Base-by-base conservation (phyloP, 2,329 filamentous ascomycete genomes). In the Trichoderma sp. region DNA sequence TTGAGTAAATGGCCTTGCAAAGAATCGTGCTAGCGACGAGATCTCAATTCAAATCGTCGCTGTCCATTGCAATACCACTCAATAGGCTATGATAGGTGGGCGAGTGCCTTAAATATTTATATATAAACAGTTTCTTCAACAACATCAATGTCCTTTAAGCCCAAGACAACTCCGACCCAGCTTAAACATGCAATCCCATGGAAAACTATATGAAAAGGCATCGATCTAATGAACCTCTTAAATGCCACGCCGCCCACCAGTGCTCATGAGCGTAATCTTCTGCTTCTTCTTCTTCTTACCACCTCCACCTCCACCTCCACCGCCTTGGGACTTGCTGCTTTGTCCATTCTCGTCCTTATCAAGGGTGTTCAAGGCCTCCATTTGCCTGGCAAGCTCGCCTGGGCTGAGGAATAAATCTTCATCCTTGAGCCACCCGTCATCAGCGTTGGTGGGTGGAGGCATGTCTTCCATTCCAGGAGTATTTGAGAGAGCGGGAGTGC, bases 391-490 rank as follows among this genome's bases (percentile, higher is more conserved):
- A 5, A 90, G 75, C 68, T 93, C 91, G 1, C 87, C 85, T 4
- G 82, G 81, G 1, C 80, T 83, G 19, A 97, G 77, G 68, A 61
- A 53, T 27, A 71, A 27, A 69, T 91, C 89, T 75, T 97, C 92
- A 1, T 90, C 93, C 74, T 92, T 90, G 19, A 95, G 82, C 94
- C 94, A 97, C 0, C 94, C 95, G 77, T 97, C 94, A 71, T 94
- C 88, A 11, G 65, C 68, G 5, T 71, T 33, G 65, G 70, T 70
- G 78, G 74, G 13, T n/a, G 64, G 70, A 0, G 33, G 58, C 2
- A 80, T 71, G 3, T 84, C 77, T 33, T 79, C 79, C 33, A 88
- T 75, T 13, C 87, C 85, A 2, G 89, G 88, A 4, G 88, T 89
- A 0, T 81, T 81, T 0, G 88, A 82, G 3, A 97, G 82, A 0